These are phyloP conservation scores for Silene uniflora DNA, from an alignment of 148 eudicot species.

Conservation along the genomic window DNA sequence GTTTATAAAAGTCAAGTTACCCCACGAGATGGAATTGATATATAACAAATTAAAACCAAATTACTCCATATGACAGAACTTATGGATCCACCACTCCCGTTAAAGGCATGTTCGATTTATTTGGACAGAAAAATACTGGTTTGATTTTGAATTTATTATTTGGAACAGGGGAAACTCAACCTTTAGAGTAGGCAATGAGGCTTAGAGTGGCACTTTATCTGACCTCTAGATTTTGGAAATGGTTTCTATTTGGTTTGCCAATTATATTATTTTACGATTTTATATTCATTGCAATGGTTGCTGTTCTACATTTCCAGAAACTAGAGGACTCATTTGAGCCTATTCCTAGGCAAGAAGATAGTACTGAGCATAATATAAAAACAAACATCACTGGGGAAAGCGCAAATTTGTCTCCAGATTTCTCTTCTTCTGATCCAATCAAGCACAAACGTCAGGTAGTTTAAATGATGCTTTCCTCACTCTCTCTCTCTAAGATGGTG, in stretches of 20 bases:
- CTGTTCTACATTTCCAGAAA: constrained; percentile 30
- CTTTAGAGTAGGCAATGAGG: no score
- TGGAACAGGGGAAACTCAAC: no score
- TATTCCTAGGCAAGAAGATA: constrained; percentile 28
- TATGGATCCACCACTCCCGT: no score
- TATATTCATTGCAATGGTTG: constrained; percentile 17
- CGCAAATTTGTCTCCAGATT: constrained; percentile 26
- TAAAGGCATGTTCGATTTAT: no score
- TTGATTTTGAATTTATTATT: no score
- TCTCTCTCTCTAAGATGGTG: neutral
- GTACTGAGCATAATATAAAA: constrained; percentile 29
- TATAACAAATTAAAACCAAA: no score
- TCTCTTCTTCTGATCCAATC: constrained; percentile 50
- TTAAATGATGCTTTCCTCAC: neutral
- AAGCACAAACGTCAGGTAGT: constrained; percentile 75
- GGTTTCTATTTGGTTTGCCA: constrained; percentile 1
- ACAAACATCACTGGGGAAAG: constrained; percentile 37
- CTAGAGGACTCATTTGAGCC: constrained; percentile 36
- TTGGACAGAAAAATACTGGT: no score
- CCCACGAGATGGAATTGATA: no score
- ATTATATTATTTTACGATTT: constrained; percentile 6
- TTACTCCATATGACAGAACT: no score
- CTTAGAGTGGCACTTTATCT: no score
- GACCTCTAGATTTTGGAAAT: constrained; percentile 5
- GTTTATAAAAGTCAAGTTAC: no score